These are phyloP conservation scores for Echium plantagineum DNA, from an alignment of 257 asterid species.

Conservation along the genomic window DNA sequence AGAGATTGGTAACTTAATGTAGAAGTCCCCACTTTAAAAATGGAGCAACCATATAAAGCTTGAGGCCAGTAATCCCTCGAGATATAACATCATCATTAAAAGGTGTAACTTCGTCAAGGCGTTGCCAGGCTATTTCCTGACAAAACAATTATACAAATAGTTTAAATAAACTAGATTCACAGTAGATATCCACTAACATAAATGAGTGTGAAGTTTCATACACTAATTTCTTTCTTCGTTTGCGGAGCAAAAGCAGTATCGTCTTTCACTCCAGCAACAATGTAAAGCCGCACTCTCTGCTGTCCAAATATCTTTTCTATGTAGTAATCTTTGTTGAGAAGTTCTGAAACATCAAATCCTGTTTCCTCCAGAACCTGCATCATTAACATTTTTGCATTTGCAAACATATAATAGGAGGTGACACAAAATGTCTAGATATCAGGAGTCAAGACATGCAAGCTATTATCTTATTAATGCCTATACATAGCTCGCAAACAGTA, in stretches of 20 bases:
- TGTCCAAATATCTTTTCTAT: slow-evolving; percentile 76
- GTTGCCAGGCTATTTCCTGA: slow-evolving; percentile 95
- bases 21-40: slow-evolving; percentile 48
- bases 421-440: too few relatives aligned
- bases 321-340: slow-evolving; percentile 55
- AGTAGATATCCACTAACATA: slow-evolving; percentile 1
- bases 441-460: too few relatives aligned
- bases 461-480: background rate
- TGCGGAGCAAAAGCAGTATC: slow-evolving; percentile 72
- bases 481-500: background rate
- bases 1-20: slow-evolving; percentile 8
- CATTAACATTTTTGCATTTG: slow-evolving; percentile 6
- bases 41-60: slow-evolving; percentile 91
- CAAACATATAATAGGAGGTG: background rate
- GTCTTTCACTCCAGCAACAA: slow-evolving; percentile 71
- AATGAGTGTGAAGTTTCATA: slow-evolving; percentile 22
- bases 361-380: slow-evolving; percentile 82
- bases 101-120: slow-evolving; percentile 64
- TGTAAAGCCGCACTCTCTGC: slow-evolving; percentile 79
- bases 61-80: slow-evolving; percentile 63
- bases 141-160: slow-evolving; percentile 3
- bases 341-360: slow-evolving; percentile 70
- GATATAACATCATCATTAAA: slow-evolving; percentile 67
- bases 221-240: slow-evolving; percentile 84
- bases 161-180: background rate